phyloP scores from a whole-genome alignment of 1,284 basidiomycete genomes.

The Ustilago sp. region DNA sequence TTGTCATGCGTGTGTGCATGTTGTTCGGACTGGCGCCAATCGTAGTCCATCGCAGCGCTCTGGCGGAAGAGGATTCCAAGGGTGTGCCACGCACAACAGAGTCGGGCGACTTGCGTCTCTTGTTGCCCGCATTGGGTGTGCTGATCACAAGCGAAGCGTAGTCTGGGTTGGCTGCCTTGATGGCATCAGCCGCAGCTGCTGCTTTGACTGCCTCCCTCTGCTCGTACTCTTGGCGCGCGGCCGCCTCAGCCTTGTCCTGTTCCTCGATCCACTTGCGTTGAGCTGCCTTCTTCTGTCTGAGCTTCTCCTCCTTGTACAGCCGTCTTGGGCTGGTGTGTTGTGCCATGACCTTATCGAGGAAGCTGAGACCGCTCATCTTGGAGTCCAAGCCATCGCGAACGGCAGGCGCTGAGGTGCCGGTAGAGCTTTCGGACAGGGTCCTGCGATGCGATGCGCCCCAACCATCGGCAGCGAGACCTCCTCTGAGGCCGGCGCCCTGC shows the following conservation, averaged over 20 bases:
- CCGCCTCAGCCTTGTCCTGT: slow-evolving; percentile 37
- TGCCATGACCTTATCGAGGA: slow-evolving; percentile 66
- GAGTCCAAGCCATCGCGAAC: slow-evolving; percentile 41
- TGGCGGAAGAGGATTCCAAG: slow-evolving; percentile 22
- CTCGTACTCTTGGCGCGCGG: slow-evolving; percentile 37
- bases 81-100: slow-evolving; percentile 38
- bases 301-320: slow-evolving; percentile 59
- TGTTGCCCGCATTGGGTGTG: slow-evolving; percentile 33
- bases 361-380: slow-evolving; percentile 61
- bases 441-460: slow-evolving; percentile 42
- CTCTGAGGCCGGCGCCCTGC: slow-evolving; percentile 7
- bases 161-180: slow-evolving; percentile 43
- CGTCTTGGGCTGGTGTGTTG: slow-evolving; percentile 62
- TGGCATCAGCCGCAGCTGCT: slow-evolving; percentile 37
- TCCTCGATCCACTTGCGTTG: slow-evolving; percentile 29
- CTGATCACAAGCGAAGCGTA: slow-evolving; percentile 40
- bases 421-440: slow-evolving; percentile 32
- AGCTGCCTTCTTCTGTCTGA: slow-evolving; percentile 38
- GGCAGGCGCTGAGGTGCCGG: slow-evolving; percentile 25
- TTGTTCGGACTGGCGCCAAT: slow-evolving; percentile 45
- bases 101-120: slow-evolving; percentile 35
- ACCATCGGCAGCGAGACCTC: slow-evolving; percentile 37
- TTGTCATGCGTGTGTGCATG: slow-evolving; percentile 56
- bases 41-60: slow-evolving; percentile 45
- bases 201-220: slow-evolving; percentile 42